Conservation (phyloP, 1,139 yeast species). For the Taphrina communis region DNA sequence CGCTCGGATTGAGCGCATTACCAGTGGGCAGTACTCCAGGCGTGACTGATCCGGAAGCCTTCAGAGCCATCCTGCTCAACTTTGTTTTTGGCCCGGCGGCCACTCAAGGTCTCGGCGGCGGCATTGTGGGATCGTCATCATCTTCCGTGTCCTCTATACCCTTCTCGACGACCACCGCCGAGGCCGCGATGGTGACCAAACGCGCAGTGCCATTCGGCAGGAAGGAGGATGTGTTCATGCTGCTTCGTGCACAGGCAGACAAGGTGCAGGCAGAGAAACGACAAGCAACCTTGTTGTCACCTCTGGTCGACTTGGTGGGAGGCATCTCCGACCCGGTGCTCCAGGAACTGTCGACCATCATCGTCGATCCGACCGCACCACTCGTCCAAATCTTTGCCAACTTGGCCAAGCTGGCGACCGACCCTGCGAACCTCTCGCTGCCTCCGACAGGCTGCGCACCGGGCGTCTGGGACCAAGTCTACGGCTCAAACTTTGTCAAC, state of each 20-base stretch:
- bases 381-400: constrained; percentile 16
- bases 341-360: neutral
- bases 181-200: neutral
- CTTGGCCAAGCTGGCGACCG: constrained; percentile 17
- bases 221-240: neutral
- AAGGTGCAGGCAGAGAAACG: constrained; percentile 3
- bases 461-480: constrained; percentile 24
- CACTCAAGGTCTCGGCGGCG: constrained; percentile 13
- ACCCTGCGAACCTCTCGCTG: constrained; percentile 5
- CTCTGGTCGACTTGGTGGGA: neutral
- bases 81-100: constrained; percentile 12
- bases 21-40: constrained; percentile 8
- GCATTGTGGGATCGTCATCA: neutral
- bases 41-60: constrained; percentile 20
- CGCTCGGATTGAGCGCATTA: constrained; percentile 9
- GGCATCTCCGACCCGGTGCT: constrained; percentile 8
- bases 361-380: constrained; percentile 17
- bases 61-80: constrained; percentile 13
- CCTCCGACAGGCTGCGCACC: constrained; percentile 20
- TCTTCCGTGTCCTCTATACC: neutral
- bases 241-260: neutral
- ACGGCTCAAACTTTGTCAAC: constrained; percentile 14
- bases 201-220: constrained; percentile 24
- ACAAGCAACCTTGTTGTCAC: neutral
- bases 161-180: constrained; percentile 5